Percentiles rank a stretch among this genome's conserved stretches.
phyloP scores from a whole-genome alignment of 768 basidiomycete genomes.

The Boletus rex-veris region DNA sequence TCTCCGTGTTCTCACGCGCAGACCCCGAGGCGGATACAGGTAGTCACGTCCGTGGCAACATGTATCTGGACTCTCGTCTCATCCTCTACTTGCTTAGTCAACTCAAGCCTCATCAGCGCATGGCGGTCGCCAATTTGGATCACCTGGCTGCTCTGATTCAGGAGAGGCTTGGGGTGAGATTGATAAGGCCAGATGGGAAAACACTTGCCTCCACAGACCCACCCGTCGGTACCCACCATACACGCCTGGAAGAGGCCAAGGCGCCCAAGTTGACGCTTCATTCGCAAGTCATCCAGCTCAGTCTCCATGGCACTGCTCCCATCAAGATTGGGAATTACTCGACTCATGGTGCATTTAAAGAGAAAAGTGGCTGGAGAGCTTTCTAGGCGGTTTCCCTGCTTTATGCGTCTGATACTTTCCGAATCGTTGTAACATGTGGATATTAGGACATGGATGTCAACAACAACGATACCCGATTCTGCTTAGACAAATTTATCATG shows the following conservation, averaged over 20 bases:
- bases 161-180: conserved; percentile 6
- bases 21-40: neutral
- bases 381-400: neutral
- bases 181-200: conserved; percentile 13
- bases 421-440: too few species aligned
- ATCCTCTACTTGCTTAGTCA: conserved; percentile 10
- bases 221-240: accelerated
- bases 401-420: too few species aligned
- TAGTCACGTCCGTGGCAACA: conserved; percentile 9
- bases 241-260: neutral
- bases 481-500: too few species aligned
- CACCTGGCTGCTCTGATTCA: neutral
- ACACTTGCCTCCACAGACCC: conserved; percentile 1
- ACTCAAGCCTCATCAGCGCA: neutral
- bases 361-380: neutral
- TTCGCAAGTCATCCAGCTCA: conserved; percentile 4
- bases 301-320: neutral
- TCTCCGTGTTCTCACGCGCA: conserved; percentile 7
- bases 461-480: too few species aligned
- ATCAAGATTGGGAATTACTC: neutral
- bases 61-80: conserved; percentile 10
- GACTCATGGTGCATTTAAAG: conserved; percentile 1
- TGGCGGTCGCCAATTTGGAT: neutral
- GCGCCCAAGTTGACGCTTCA: conserved; percentile 9
- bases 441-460: too few species aligned